Evolutionary conservation across 2,329 filamentous ascomycete genomes (phyloP).

Genomic region (Botryotinia calthae): DNA sequence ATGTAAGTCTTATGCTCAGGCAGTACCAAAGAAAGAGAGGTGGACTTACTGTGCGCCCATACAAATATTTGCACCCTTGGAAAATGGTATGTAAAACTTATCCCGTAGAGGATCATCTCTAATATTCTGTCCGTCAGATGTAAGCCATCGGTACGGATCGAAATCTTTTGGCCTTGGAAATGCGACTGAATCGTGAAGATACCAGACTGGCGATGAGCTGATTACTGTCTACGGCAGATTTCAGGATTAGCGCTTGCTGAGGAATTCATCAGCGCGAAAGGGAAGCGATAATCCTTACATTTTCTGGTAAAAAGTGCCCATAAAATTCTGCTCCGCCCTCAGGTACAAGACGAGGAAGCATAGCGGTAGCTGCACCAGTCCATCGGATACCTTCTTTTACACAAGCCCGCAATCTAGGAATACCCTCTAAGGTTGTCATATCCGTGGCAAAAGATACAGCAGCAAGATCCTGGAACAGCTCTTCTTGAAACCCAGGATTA

Average conservation of each 20-base stretch:
- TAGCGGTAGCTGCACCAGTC: not conserved
- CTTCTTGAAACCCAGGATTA: not conserved
- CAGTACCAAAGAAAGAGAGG: not conserved
- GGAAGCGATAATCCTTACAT: not conserved
- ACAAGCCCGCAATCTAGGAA: not conserved
- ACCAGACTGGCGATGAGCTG: not conserved
- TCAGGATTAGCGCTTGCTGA: rapidly evolving
- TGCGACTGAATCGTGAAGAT: not conserved
- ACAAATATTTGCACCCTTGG: not conserved
- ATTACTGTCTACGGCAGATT: not conserved
- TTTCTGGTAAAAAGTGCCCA: not conserved
- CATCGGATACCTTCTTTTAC: not conserved
- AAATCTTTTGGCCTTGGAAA: not conserved
- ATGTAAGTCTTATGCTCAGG: not conserved
- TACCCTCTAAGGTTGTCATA: not conserved
- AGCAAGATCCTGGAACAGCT: not conserved
- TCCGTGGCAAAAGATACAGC: not conserved
- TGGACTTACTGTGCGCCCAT: not conserved
- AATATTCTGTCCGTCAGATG: not conserved
- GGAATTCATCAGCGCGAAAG: not conserved
- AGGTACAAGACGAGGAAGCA: not conserved
- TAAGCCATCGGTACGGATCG: not conserved
- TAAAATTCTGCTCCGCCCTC: not conserved
- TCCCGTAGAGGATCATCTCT: not conserved
- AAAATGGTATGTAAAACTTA: not conserved